phyloP scores from a whole-genome alignment of 805 yeast genomes.

The Lachancea waltii region DNA sequence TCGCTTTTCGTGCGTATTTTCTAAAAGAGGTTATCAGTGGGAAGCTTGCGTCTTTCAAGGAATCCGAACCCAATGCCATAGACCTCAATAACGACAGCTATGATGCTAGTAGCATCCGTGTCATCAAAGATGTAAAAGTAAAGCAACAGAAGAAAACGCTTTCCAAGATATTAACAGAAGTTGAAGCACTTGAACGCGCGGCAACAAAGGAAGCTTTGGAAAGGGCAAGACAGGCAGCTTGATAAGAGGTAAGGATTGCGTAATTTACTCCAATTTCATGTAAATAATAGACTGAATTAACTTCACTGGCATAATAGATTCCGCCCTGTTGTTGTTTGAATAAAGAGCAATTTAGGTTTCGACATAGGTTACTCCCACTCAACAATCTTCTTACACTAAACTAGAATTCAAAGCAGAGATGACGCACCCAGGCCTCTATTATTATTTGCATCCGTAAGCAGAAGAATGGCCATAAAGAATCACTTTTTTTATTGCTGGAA shows the following conservation, averaged over 20 bases:
- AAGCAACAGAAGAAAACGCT: slow-evolving; percentile 40
- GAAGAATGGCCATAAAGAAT: too few species aligned
- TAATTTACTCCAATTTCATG: slow-evolving; percentile 1
- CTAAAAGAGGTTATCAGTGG: slow-evolving; percentile 29
- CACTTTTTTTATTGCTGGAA: too few species aligned
- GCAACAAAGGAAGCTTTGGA: slow-evolving; percentile 23
- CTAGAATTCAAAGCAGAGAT: too few species aligned
- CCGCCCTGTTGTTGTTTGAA: too few species aligned
- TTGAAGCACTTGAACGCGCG: slow-evolving; percentile 32
- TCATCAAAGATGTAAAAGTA: slow-evolving; percentile 45
- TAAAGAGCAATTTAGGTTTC: too few species aligned
- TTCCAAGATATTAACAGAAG: slow-evolving; percentile 42
- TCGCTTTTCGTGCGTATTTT: slow-evolving; percentile 25
- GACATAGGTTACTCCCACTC: too few species aligned
- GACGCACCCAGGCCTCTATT: too few species aligned
- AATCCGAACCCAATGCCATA: slow-evolving; percentile 70
- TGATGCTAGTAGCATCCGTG: slow-evolving; percentile 49
- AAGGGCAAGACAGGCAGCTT: slow-evolving; percentile 13
- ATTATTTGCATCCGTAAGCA: too few species aligned
- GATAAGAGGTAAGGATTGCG: neutral
- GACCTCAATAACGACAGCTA: slow-evolving; percentile 51
- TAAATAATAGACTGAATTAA: slow-evolving; percentile 4
- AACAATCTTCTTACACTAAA: too few species aligned
- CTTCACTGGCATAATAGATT: too few species aligned
- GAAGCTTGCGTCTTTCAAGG: slow-evolving; percentile 39